Conservation (phyloP, 352 stramenopile species). For the Phytophthora macrochlamydospora region DNA sequence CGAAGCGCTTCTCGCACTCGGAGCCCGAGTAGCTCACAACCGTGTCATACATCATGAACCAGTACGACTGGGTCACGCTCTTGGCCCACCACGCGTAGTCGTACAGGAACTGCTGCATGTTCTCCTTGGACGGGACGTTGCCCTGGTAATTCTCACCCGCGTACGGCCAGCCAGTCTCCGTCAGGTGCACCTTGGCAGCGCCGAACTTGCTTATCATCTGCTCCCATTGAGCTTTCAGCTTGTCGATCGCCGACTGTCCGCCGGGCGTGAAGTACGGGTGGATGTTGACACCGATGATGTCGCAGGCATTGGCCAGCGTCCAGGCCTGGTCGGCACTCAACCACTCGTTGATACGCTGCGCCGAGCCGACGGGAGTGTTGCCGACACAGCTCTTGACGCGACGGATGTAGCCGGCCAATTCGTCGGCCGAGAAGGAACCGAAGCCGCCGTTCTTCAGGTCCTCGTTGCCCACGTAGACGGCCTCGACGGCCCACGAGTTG, state of each 20-base stretch:
- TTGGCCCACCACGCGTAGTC: conserved; percentile 46
- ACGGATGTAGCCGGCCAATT: conserved; percentile 47
- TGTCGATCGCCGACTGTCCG: conserved; percentile 38
- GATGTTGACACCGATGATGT: conserved; percentile 29
- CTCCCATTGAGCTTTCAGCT: conserved; percentile 50
- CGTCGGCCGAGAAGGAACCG: conserved; percentile 31
- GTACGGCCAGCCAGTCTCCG: conserved; percentile 59
- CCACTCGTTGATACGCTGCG: conserved; percentile 69
- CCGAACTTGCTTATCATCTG: conserved; percentile 45
- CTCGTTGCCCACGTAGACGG: conserved; percentile 77
- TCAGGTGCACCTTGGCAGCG: conserved; percentile 41
- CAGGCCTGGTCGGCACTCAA: conserved; percentile 28
- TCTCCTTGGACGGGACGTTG: conserved; percentile 44
- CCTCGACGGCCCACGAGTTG: conserved; percentile 46
- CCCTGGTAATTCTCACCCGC: conserved; percentile 27
- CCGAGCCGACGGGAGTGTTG: conserved; percentile 57
- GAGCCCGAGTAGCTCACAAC: conserved; percentile 42
- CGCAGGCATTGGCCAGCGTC: conserved; percentile 39
- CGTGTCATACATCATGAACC: conserved; percentile 70
- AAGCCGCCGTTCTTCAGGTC: conserved; percentile 54
- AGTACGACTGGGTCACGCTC: conserved; percentile 39
- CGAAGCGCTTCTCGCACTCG: conserved; percentile 63
- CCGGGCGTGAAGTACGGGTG: conserved; percentile 42
- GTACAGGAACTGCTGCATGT: conserved; percentile 46
- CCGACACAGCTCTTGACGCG: conserved; percentile 52